Evolutionary conservation across 768 basidiomycete genomes (phyloP).

Genomic region (Mycena galopus): DNA sequence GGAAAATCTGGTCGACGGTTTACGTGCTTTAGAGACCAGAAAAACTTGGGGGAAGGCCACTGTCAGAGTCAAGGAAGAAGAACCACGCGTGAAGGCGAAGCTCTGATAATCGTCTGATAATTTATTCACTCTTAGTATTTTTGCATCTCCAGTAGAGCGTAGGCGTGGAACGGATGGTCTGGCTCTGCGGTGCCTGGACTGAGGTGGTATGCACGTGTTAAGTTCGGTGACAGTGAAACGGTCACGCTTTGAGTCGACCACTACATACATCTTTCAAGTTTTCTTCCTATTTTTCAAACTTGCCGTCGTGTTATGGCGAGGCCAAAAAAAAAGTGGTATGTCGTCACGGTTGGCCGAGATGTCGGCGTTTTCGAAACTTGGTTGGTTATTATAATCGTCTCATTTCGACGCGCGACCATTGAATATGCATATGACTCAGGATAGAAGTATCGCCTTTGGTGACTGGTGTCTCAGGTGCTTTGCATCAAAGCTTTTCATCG

Average conservation of each 20-base stretch:
- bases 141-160: too few species aligned
- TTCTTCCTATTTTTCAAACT: not conserved
- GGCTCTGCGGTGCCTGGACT: too few species aligned
- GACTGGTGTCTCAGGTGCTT: slow-evolving; percentile 55
- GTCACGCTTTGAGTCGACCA: too few species aligned
- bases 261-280: too few species aligned
- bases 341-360: slow-evolving; percentile 53
- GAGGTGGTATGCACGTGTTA: too few species aligned
- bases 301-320: slow-evolving; percentile 44
- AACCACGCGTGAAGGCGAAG: slow-evolving; percentile 51
- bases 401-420: not conserved
- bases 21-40: slow-evolving; percentile 81
- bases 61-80: slow-evolving; percentile 71
- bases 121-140: too few species aligned
- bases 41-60: slow-evolving; percentile 95
- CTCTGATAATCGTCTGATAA: slow-evolving; percentile 48
- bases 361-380: slow-evolving; percentile 57
- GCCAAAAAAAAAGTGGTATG: slow-evolving; percentile 59
- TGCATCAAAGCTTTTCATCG: slow-evolving; percentile 58
- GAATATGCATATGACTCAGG: slow-evolving; percentile 53
- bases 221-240: too few species aligned
- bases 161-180: too few species aligned
- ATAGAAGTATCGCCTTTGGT: slow-evolving; percentile 59
- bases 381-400: slow-evolving; percentile 39
- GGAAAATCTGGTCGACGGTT: slow-evolving; percentile 73